Base-by-base conservation (phyloP, 2,329 filamentous ascomycete species). In the Alternaria triticina region DNA sequence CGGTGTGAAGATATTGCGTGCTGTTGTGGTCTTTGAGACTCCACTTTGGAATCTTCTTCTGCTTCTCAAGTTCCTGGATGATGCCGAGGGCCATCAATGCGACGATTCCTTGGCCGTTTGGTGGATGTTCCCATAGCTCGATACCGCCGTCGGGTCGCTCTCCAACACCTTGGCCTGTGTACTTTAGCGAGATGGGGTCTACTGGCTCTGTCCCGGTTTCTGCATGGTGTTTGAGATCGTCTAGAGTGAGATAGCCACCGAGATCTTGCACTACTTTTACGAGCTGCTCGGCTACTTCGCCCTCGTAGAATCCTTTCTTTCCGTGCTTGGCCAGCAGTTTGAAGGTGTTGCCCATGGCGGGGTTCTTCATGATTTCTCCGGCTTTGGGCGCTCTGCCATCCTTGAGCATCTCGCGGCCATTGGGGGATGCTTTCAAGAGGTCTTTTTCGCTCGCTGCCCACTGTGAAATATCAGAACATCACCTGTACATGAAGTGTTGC, bases 41-140 rank as follows among this genome's bases (percentile, higher is more conserved):
- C 80, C 96, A 97, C 1, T 84, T 86, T 0, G 91, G 89, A 62
- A 98, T 93, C 72, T 89, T 89, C 43, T 90, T 91, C 15, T 86
- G 83, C 62, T 89, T 88, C 80, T 97, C 93, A 1, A 98, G 86
- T 76, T 94, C 89, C 77, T 97, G 90, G 52, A 99, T 84, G 69
- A 98, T 97, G 1, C 96, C 96, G 1, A 99, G 84, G 0, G 96
- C 92, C 90, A 98, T 97, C 30, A 98, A 83, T 0, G 96, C 96
- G 3, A 98, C 92, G 68, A 98, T 94, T 2, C 96, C 96, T 81
- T 98, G 96, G 0, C 96, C 94, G 73, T 98, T 98, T 9, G 96
- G 96, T 36, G 95, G 94, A 77, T 98, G 95, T 76, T 99, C 96
- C 95, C 95, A 98, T 1, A 99, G 83, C 75, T 97, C 90, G 45